Evolutionary conservation across 768 basidiomycete genomes (phyloP), one percentile per base, ranked within the genome.

Genomic region (Naganishia randhawae): DNA sequence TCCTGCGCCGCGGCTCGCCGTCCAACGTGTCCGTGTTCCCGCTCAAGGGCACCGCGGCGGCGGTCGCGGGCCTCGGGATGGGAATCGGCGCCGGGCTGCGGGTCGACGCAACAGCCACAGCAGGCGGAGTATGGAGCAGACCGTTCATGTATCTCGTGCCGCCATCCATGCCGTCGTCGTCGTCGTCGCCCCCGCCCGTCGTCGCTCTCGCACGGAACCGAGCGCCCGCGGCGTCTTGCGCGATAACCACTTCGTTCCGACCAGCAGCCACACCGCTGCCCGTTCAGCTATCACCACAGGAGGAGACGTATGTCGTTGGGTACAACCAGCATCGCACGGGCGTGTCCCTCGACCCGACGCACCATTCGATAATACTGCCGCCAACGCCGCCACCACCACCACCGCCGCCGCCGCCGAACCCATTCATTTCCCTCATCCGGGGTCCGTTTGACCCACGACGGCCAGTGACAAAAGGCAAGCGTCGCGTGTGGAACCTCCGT

Each of bases 281-380:
- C 27, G 13, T 53, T 8, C 7, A 31, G 6, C 51, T 31, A 31
- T 14, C 32, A 31, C 51, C 51, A 19, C 19, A 53, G 51, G 51
- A 11, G 54, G 54, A 39, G n/a, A 22, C 35, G 14, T 57, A n/a
- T 57, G 54, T 6, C 13, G 19, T 35, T n/a, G 54, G 54, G 33
- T 57, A 57, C 54, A 35, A 57, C 14, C 54, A 57, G 54, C 54
- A 57, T 22, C 33, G 32, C 6, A 57, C 54, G 16, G 54, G 54
- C n/a, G 17, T 57, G 4, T 37, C 33, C 37, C 54, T 57, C 27
- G n/a, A n/a, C n/a, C n/a, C n/a, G n/a, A n/a, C n/a, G n/a, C n/a
- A n/a, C n/a, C n/a, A n/a, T n/a, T n/a, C n/a, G n/a, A n/a, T n/a
- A 10, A 10, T 10, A 10, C 41, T 42, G 41, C 41, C 41, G 41